Evolutionary conservation across 2,329 filamentous ascomycete species (phyloP), one percentile per base, ranked within the genome.

Genomic region (Hypocrella siamensis): DNA sequence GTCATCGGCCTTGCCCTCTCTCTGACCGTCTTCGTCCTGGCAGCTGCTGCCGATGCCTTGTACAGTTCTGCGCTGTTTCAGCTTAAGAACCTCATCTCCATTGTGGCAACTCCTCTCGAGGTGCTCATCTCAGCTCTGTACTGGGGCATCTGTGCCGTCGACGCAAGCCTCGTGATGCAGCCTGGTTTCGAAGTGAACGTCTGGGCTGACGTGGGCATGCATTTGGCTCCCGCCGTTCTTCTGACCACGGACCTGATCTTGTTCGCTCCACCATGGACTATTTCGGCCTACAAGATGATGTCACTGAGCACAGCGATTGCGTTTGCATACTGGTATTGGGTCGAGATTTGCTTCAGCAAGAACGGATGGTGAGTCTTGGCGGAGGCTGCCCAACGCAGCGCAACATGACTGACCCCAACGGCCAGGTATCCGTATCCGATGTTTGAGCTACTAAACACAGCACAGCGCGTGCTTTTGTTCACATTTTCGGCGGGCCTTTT

Each of bases 371-470:
- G 47, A 49, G 67, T 55, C 9, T 4, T 14, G 3, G 7, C 9
- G 6, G 25, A 11, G 25, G 7, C 25, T 7, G 25, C n/a, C 7
- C 25, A 26, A 26, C 21, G 21, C 8, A 26, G 15, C 12, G 2
- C 7, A 17, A 15, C n/a, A 26, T 25, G 15, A 28, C 27, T 28
- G 16, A 28, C 27, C 10, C 9, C 8, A 17, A 15, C 18, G 8
- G 14, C 19, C 32, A 79, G 75, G 62, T 92, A 93, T 43, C 84
- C 85, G 1, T 93, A 94, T 52, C 85, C 86, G 2, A 66, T 93
- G 17, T 88, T 94, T 40, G 75, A 63, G 7, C 49, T 80, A 28
- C 57, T 92, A 26, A 65, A 62, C 31, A 79, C 73, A 0, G 48
- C 58, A 30, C 75, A 84, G 46, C 69, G 86, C 15, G 58, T 75